These are phyloP conservation scores for Meyerozyma smithsonii DNA, from an alignment of 1,139 yeast species.

Conservation along the genomic window DNA sequence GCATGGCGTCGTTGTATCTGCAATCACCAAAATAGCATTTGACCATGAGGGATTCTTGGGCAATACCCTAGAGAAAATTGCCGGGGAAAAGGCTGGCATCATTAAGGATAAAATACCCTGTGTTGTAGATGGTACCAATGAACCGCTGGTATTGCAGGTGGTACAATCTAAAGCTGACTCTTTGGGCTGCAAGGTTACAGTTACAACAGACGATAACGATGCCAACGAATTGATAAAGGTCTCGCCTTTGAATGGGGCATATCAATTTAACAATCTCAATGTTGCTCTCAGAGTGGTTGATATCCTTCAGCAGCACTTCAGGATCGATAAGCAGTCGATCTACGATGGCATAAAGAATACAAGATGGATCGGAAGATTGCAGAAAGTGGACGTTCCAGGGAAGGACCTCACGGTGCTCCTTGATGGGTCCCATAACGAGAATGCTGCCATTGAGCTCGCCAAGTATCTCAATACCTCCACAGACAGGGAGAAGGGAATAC, in stretches of 20 bases:
- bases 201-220: slow-evolving; percentile 2
- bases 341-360: slow-evolving; percentile 47
- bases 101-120: slow-evolving; percentile 58
- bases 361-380: slow-evolving; percentile 64
- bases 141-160: slow-evolving; percentile 42
- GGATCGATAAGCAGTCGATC: slow-evolving; percentile 31
- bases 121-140: slow-evolving; percentile 71
- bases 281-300: slow-evolving; percentile 62
- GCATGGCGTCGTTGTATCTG: slow-evolving; percentile 56
- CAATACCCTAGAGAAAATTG: slow-evolving; percentile 55
- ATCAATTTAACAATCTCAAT: slow-evolving; percentile 66
- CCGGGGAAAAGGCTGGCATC: slow-evolving; percentile 80
- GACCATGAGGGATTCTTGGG: slow-evolving; percentile 84
- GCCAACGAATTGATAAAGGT: slow-evolving; percentile 14
- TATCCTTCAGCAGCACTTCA: slow-evolving; percentile 16
- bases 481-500: slow-evolving; percentile 30
- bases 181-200: slow-evolving; percentile 9
- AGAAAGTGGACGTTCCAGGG: slow-evolving; percentile 27
- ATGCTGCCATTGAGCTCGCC: slow-evolving; percentile 70
- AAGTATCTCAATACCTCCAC: slow-evolving; percentile 21
- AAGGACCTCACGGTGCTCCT: slow-evolving; percentile 40
- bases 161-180: slow-evolving; percentile 21
- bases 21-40: slow-evolving; percentile 76
- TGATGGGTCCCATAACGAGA: slow-evolving; percentile 93
- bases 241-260: slow-evolving; percentile 65